Base-by-base conservation (phyloP, 2,329 filamentous ascomycete species). In the Metarhizium guizhouense region DNA sequence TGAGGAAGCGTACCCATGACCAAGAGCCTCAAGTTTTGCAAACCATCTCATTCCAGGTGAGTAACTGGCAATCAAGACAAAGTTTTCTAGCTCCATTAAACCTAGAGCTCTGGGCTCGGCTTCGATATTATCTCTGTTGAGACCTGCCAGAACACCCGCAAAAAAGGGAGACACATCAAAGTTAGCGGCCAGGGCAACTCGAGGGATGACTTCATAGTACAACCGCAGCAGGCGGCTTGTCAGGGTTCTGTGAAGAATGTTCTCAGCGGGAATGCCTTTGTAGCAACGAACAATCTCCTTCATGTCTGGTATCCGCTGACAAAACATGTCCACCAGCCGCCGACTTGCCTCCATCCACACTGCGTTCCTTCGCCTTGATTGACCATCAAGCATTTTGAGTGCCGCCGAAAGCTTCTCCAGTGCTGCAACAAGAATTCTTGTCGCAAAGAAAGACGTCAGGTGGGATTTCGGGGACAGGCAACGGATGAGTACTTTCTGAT, bases 21-120 rank as follows among this genome's bases (percentile, higher is more conserved):
- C 67, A n/a, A 87, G 74, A 1, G 78, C 78, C 60, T 87, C 82
- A 57, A 75, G 81, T 65, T 88, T 92, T 59, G 87, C 80, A 74
- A 94, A 96, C 93, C 93, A 97, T 59, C 87, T 84, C 85, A 96
- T 94, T 6, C 86, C 85, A 0, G 88, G 84, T 3, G 91, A 95
- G 63, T 86, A 83, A 59, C 84, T 82, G 3, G 92, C 90, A 66
- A 96, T 88, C 34, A 84, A 80, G 18, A 96, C 82, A 18, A 95
- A 76, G 67, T 93, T 88, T 67, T 91, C 86, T 32, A 96, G 74
- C 69, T 95, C 89, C 64, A 92, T 81, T 10, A 87, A 69, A 25
- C 82, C 76, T 50, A 92, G 74, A 1, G 77, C 77, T 52, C 76
- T 70, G 51, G 78, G 72, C 54, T 76, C 71, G 3, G 72, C 70